phyloP scores from a whole-genome alignment of 192 early-diverging fungal genomes.

The Chytriomyces confervae region DNA sequence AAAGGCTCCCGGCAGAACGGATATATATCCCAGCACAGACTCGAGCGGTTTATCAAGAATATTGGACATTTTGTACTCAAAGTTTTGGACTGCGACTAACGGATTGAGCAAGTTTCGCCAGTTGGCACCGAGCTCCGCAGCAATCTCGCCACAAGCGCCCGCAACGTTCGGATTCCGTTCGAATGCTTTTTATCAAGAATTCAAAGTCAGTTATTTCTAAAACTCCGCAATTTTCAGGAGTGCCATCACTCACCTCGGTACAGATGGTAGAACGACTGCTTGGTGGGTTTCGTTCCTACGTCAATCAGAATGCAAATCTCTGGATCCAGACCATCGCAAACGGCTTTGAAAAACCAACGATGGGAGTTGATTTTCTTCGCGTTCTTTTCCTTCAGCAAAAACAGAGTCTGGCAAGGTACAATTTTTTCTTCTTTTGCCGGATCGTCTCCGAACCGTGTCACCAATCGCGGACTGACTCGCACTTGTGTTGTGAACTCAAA shows the following conservation, averaged over 20 bases:
- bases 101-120: conserved; percentile 71
- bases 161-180: conserved; percentile 70
- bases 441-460: conserved; percentile 27
- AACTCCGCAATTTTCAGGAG: neutral
- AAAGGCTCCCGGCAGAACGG: conserved; percentile 82
- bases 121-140: conserved; percentile 62
- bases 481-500: conserved; percentile 63
- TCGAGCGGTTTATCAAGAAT: conserved; percentile 81
- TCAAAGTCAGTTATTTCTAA: conserved; percentile 28
- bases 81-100: conserved; percentile 83
- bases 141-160: conserved; percentile 82
- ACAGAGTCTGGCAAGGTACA: conserved; percentile 58
- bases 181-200: conserved; percentile 56
- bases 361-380: conserved; percentile 69
- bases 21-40: conserved; percentile 77
- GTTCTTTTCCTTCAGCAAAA: conserved; percentile 65
- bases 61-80: conserved; percentile 86
- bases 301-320: conserved; percentile 75
- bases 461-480: conserved; percentile 37
- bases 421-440: conserved; percentile 30
- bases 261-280: conserved; percentile 60
- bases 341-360: conserved; percentile 79
- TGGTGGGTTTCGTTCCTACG: conserved; percentile 74
- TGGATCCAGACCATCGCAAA: conserved; percentile 69
- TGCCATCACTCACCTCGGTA: conserved; percentile 47